Conservation (phyloP, 73 alveolate species). For the Durusdinium trenchii region DNA sequence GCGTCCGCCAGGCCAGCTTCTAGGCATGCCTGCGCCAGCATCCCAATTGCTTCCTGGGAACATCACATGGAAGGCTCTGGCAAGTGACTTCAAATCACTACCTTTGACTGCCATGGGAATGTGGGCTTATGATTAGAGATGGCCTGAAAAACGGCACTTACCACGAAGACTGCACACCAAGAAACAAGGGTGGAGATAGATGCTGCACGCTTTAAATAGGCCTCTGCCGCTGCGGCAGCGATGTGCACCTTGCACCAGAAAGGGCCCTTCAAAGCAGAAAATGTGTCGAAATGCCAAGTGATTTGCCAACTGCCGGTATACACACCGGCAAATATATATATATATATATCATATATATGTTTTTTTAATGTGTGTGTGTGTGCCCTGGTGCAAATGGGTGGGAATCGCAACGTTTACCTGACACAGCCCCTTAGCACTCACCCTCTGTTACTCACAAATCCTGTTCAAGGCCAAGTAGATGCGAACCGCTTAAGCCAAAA, state of each 20-base stretch:
- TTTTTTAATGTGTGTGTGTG: too few relatives aligned
- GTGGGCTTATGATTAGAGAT: not conserved
- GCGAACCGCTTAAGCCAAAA: too few relatives aligned
- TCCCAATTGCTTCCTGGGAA: conserved; percentile 50
- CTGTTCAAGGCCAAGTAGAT: too few relatives aligned
- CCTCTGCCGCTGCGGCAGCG: conserved; percentile 60
- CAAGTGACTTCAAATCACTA: not conserved
- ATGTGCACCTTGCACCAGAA: not conserved
- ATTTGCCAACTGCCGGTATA: too few relatives aligned
- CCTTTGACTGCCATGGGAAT: not conserved
- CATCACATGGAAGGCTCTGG: not conserved
- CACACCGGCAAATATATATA: too few relatives aligned
- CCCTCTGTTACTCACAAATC: too few relatives aligned
- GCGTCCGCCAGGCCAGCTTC: conserved; percentile 13
- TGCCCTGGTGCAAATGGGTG: too few relatives aligned
- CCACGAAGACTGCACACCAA: not conserved
- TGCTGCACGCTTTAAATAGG: not conserved
- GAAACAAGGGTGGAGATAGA: conserved; percentile 34
- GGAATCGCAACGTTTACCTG: too few relatives aligned
- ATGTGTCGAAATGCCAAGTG: too few relatives aligned
- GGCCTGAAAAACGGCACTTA: not conserved
- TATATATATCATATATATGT: too few relatives aligned
- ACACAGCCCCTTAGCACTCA: too few relatives aligned
- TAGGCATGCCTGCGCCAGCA: conserved; percentile 55
- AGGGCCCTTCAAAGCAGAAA: not conserved